Conservation (phyloP, 805 yeast species). For the Nakazawaea wickerhamii region DNA sequence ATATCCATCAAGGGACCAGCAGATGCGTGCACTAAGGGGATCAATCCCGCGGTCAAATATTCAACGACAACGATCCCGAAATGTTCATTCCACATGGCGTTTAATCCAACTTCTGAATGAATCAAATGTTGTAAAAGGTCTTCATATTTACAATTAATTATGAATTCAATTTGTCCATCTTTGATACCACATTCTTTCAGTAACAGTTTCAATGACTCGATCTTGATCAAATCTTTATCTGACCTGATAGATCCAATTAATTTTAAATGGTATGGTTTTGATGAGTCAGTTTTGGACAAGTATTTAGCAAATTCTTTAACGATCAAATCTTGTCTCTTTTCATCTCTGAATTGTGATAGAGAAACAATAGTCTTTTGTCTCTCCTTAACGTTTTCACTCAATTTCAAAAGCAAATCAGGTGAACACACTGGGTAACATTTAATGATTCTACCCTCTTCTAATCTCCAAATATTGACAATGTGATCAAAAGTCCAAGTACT, state of each 20-base stretch:
- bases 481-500: conserved; percentile 92
- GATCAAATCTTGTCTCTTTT: conserved; percentile 78
- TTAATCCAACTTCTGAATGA: conserved; percentile 68
- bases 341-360: conserved; percentile 93
- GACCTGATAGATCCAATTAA: conserved; percentile 84
- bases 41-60: conserved; percentile 75
- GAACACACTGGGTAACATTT: conserved; percentile 90
- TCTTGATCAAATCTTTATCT: conserved; percentile 54
- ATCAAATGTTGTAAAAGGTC: conserved; percentile 50
- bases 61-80: conserved; percentile 98
- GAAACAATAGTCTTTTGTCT: conserved; percentile 45
- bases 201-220: conserved; percentile 39
- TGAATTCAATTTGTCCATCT: conserved; percentile 40
- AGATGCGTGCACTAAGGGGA: conserved; percentile 89
- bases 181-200: conserved; percentile 41
- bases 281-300: conserved; percentile 20
- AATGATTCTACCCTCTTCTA: conserved; percentile 31
- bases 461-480: conserved; percentile 57
- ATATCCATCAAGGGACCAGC: conserved; percentile 94
- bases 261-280: conserved; percentile 49
- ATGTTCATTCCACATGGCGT: conserved; percentile 99
- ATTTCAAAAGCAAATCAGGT: conserved; percentile 40
- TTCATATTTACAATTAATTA: conserved; percentile 69
- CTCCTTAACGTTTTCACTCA: conserved; percentile 13
- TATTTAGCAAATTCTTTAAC: conserved; percentile 59